Evolutionary conservation across 495 filamentous ascomycete species (phyloP), one percentile per base, ranked within the genome.

Genomic region (Talaromyces wortmannii): DNA sequence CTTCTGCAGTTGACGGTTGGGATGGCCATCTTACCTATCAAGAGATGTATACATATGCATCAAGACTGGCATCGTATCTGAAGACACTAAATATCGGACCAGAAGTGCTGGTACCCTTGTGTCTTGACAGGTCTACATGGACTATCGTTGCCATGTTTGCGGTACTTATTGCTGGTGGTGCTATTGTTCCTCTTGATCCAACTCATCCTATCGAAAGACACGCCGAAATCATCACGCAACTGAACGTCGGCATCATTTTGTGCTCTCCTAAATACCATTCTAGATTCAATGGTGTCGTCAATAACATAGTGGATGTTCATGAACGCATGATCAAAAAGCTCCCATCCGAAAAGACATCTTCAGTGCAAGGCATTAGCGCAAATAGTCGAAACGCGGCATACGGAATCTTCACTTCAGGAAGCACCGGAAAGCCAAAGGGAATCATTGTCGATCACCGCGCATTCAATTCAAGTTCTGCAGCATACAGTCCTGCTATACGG

Each of bases 181-280:
- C 75, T 0, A 81, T 81, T 62, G 76, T 86, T 17, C 77, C 76
- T 1, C 62, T 89, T 2, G 83, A 87, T 61, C 77, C 80, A 7
- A 67, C 72, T 0, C 75, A 84, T 47, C 84, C 86, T 2, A 68
- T 72, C 49, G 57, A 69, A 6, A 62, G 74, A 30, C 72, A 75
- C 36, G 63, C 69, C 44, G 73, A 75, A 36, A 75, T 76, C n/a
- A 46, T 76, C 3, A 63, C 57, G 5, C 69, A 76, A 48, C 63
- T 71, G 13, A 61, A 67, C 4, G 70, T 71, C 1, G 63, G 59
- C 23, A 64, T 75, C 45, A 65, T 77, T 40, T 61, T 75, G 4
- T 77, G 71, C 50, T 69, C 72, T 7, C 68, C 71, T 2, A 61
- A 64, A 44, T 61, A 67, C 31, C 56, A 52, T 40, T 58, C 51